phyloP scores from a whole-genome alignment of 2,329 filamentous ascomycete species.

The Hawksworthiomyces lignivorus region DNA sequence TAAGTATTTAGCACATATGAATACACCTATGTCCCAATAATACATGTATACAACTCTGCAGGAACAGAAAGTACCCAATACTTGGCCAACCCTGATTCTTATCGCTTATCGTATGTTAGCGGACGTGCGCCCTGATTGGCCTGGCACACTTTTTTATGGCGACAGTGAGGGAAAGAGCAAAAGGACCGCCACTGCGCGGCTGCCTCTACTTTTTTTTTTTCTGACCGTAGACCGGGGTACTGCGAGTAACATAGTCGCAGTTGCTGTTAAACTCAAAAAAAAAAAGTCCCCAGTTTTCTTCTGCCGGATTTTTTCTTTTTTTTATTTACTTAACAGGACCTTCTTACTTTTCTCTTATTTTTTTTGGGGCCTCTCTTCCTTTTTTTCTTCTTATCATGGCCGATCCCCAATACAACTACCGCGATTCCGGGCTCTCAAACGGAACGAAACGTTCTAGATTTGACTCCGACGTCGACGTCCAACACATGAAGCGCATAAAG shows the following conservation, averaged over 20 bases:
- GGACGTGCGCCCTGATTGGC: background rate
- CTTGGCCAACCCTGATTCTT: conserved; percentile 3
- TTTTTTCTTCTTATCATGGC: conserved; percentile 8
- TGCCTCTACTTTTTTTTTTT: conserved; percentile 7
- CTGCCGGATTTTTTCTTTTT: background rate
- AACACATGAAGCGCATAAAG: conserved; percentile 25
- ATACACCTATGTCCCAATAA: too few species aligned
- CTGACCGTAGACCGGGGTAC: background rate
- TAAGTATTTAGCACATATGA: too few species aligned
- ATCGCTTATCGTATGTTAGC: conserved; percentile 8
- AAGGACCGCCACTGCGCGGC: background rate
- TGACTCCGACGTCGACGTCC: conserved; percentile 21
- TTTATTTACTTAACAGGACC: conserved; percentile 6
- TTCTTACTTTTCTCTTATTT: background rate
- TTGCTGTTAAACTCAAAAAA: too few species aligned
- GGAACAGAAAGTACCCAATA: background rate
- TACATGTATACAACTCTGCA: too few species aligned
- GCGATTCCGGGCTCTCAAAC: background rate
- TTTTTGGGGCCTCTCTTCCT: background rate
- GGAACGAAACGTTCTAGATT: conserved; percentile 4
- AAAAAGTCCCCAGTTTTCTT: conserved; percentile 9
- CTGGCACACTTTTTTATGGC: conserved; percentile 10
- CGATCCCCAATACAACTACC: background rate
- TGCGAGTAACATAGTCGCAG: too few species aligned
- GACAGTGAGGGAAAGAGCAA: background rate